Base-by-base conservation (phyloP, 2,329 filamentous ascomycete genomes). In the Pseudogymnoascus sp. region DNA sequence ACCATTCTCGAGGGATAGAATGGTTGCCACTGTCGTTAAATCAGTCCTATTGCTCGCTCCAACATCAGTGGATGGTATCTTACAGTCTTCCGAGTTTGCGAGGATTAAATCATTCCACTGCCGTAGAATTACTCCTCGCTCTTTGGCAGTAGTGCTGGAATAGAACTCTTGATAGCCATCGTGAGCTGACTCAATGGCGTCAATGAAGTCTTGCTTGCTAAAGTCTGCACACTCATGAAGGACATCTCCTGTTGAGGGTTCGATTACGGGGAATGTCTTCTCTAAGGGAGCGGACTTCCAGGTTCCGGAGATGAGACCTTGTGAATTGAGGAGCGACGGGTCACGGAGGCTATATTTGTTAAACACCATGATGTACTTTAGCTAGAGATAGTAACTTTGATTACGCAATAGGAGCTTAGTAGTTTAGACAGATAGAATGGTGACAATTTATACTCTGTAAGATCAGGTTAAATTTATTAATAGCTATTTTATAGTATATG, bases 1-100 rank as follows among this genome's bases (percentile, higher is more conserved):
- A 35, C 81, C 81, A 4, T 79, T 82, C 71, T 83, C 83, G 65
- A 86, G 82, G 0, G 84, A 85, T 3, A 88, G 75, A 63, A 88
- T 84, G 17, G 41, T 42, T 42, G 41, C 41, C 41, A 42, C 41
- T 42, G 17, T 42, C 17, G 41, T 42, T 25, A 25, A 42, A 13
- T 42, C 17, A 42, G 41, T 13, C 9, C 13, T 17, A 42, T 25
- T 25, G 17, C 41, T 25, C 9, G 1, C n/a, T n/a, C n/a, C n/a
- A 25, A 42, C 41, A 25, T 25, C 25, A 1, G 17, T 42, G 9
- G 4, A 25, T 25, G 13, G 3, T 25, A 25, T 42, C 41, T 42
- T 5, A 42, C 41, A 6, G 21, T 42, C 41, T 42, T 42, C 41
- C 7, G 10, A 42, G 41, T 42, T 42, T 25, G 10, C 41, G 10